Evolutionary conservation across 495 filamentous ascomycete species (phyloP).

Genomic region (Chaetomium tenue): DNA sequence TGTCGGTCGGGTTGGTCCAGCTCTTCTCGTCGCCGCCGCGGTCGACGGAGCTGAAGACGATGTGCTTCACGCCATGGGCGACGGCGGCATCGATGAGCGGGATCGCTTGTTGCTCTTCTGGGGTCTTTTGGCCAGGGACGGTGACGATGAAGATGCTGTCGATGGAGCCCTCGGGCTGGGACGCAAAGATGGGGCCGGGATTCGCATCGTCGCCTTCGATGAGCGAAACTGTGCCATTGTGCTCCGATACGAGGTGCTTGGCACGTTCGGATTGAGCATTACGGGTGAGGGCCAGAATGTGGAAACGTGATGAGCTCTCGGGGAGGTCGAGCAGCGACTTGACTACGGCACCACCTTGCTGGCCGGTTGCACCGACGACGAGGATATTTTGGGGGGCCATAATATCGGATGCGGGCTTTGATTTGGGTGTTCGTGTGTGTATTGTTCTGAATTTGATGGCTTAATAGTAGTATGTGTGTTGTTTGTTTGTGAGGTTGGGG

Average conservation of each 20-base stretch:
- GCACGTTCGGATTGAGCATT: slow-evolving; percentile 54
- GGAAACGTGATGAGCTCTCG: slow-evolving; percentile 39
- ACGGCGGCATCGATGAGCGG: slow-evolving; percentile 58
- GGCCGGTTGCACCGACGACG: slow-evolving; percentile 69
- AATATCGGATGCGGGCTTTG: neutral
- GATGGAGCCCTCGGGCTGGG: slow-evolving; percentile 45
- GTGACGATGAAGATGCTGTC: slow-evolving; percentile 53
- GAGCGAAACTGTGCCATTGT: slow-evolving; percentile 45
- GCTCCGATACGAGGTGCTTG: slow-evolving; percentile 44
- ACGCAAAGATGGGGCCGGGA: slow-evolving; percentile 52
- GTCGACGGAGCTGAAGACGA: slow-evolving; percentile 68
- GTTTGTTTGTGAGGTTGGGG: neutral
- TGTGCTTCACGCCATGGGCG: slow-evolving; percentile 47
- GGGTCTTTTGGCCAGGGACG: slow-evolving; percentile 37
- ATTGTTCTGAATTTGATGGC: too few relatives aligned
- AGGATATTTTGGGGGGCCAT: slow-evolving; percentile 33
- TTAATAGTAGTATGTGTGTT: neutral
- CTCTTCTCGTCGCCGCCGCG: slow-evolving; percentile 58
- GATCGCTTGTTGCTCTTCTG: slow-evolving; percentile 62
- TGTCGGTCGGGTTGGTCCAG: slow-evolving; percentile 54
- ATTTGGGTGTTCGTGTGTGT: neutral
- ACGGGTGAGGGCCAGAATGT: slow-evolving; percentile 70
- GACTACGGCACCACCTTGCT: slow-evolving; percentile 66
- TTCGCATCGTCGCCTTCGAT: slow-evolving; percentile 58
- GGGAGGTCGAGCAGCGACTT: slow-evolving; percentile 51